phyloP scores from a whole-genome alignment of 225 moss, liverwort and hornwort genomes.

The Lunularia cruciata region DNA sequence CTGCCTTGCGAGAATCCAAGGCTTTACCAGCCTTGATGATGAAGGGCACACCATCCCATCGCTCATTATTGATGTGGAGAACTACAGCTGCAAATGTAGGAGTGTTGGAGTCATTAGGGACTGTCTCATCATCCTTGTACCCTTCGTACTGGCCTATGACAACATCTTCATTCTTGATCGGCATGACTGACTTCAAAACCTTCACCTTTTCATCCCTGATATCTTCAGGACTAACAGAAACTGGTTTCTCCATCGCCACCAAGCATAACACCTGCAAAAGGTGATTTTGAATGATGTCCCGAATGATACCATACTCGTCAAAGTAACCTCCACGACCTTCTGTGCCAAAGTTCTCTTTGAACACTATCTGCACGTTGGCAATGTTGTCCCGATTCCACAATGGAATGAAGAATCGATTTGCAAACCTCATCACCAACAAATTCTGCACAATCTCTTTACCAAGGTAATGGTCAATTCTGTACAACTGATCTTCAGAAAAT shows the following conservation, averaged over 20 bases:
- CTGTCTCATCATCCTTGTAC: constrained; percentile 80
- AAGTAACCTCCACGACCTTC: constrained; percentile 95
- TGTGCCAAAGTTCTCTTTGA: constrained; percentile 86
- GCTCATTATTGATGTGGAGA: constrained; percentile 78
- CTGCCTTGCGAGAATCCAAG: constrained; percentile 76
- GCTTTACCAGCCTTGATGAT: constrained; percentile 92
- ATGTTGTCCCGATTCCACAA: constrained; percentile 98
- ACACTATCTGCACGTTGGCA: constrained; percentile 81
- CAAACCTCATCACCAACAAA: constrained; percentile 92
- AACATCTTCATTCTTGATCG: constrained; percentile 67
- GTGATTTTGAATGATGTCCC: constrained; percentile 97
- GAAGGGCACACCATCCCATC: constrained; percentile 95
- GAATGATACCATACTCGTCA: constrained; percentile 88
- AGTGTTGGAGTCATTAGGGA: constrained; percentile 72
- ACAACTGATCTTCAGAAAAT: constrained; percentile 86
- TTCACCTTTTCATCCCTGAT: constrained; percentile 95
- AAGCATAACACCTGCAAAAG: constrained; percentile 85
- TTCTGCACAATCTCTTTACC: constrained; percentile 99
- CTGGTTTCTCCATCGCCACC: constrained; percentile 92
- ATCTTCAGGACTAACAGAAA: constrained; percentile 81
- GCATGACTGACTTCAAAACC: constrained; percentile 61
- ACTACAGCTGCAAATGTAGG: constrained; percentile 81
- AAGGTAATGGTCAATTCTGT: constrained; percentile 89
- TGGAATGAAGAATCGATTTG: constrained; percentile 87
- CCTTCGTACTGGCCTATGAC: constrained; percentile 90